Base-by-base conservation (phyloP, 1,139 yeast genomes). In the Yarrowia galli region DNA sequence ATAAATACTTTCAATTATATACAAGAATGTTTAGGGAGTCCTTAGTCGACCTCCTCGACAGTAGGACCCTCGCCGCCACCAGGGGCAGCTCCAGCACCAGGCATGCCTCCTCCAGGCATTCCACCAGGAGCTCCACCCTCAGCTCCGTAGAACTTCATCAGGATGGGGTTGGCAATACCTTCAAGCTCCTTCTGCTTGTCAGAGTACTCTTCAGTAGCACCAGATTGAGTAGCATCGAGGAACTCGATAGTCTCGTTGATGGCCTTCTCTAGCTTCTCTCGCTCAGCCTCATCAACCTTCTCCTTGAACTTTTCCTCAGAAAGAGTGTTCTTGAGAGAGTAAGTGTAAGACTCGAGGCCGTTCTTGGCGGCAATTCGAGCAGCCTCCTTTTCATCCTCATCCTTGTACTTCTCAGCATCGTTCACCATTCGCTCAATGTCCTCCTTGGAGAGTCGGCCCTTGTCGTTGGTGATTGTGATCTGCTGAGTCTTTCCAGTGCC, bases 381-480 rank as follows among this genome's bases (percentile, higher is more conserved):
- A 48, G 53, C 53, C 53, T 48, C 53, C 53, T 48, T 48, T 38
- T 48, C 53, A 10, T 48, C 53, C 53, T 48, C 53, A 16, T 48
- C 53, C 53, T 48, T 48, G 53, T 48, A 48, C 53, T 48, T 48
- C 53, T 48, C 53, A 48, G 53, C 53, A 16, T 48, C 53, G 53
- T 48, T 48, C 53, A 48, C 53, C 53, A 48, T 48, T 48, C 53
- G 53, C 53, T 48, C 53, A 48, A 48, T 48, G 8, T 48, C 53
- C 53, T 48, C 53, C 53, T 48, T 48, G 38, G 53, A 48, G 28
- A 48, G 53, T 48, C 53, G 53, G 38, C 53, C 53, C 53, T 48
- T 48, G 53, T 48, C 53, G 53, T 48, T 48, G 53, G 53, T 48
- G 53, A 48, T 48, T 6, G 53, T 48, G 38, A 48, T 48, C 38